Evolutionary conservation across 2,329 filamentous ascomycete species (phyloP), one percentile per base, ranked within the genome.

Genomic region (Chrysoporthe puriensis): DNA sequence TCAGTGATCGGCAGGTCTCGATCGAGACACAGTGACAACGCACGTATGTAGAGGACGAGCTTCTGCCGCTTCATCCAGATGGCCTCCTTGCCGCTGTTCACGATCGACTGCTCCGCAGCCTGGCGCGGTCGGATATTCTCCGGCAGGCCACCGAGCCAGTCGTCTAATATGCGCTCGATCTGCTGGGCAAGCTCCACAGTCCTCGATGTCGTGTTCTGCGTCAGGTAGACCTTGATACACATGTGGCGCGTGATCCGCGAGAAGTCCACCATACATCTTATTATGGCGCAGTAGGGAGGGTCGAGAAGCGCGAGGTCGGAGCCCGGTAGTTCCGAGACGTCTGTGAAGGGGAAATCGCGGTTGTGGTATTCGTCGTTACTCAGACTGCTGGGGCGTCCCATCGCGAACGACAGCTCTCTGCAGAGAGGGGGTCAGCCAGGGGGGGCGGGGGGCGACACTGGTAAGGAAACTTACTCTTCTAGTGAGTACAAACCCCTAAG

Each of bases 301-400:
- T 75, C 74, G 40, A 73, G 66, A 14, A 71, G 62, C 26, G 44
- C 34, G 14, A 63, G 59, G 44, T 48, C 18, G 21, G 57, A 21
- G 7, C 46, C 42, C 7, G 52, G 63, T 4, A 57, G 58, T 2
- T 72, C 68, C 2, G 66, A 58, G n/a, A 70, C 66, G 8, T 70
- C 68, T 34, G 70, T 74, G 13, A 73, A 50, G 2, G 76, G 76
- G 40, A 74, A 76, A 0, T 66, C 74, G 40, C 82, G 78, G 63
- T 83, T 84, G 67, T 84, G 83, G 64, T 83, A 84, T 64, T 82
- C 74, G 43, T 84, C 82, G 66, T 81, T 77, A 32, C 83, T 82
- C 2, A 84, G 75, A 2, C 81, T 82, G 65, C 84, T 82, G 0
- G 82, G 82, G 34, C 83, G 76, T 1, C 83, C 82, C 64, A 84